Conservation (phyloP, 306 rosid genomes). For the Cicer bijugum region DNA sequence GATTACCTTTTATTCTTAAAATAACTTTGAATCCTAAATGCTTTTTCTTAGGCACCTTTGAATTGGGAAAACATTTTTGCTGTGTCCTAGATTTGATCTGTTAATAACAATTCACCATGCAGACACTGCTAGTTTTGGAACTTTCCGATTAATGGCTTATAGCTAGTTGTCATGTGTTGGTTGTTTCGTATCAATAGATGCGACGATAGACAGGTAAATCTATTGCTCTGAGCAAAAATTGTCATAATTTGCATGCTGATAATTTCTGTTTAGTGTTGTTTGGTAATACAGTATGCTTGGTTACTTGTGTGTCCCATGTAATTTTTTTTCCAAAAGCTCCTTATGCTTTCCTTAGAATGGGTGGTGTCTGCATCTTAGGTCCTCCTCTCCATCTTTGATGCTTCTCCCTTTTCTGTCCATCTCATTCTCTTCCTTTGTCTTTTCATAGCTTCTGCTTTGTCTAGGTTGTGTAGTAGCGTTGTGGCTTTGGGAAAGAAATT, state of each 20-base stretch:
- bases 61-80: not conserved
- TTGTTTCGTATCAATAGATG: not conserved
- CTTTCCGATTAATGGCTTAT: not conserved
- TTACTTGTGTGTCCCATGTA: not conserved
- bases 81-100: constrained; percentile 24
- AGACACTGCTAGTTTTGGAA: constrained; percentile 5
- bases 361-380: too few species aligned
- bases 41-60: constrained; percentile 6
- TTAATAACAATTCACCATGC: not conserved
- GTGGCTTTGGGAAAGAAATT: too few species aligned
- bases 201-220: not conserved
- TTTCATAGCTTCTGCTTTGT: too few species aligned
- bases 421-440: too few species aligned
- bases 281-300: not conserved
- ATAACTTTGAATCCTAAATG: not conserved
- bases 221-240: not conserved
- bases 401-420: too few species aligned
- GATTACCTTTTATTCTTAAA: constrained; percentile 17
- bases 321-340: too few species aligned
- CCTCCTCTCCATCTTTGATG: too few species aligned
- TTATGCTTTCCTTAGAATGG: not conserved
- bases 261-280: not conserved
- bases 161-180: constrained; percentile 23
- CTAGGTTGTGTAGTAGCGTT: too few species aligned
- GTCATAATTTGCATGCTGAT: constrained; percentile 7